phyloP scores from a whole-genome alignment of 2,329 filamentous ascomycete genomes.

The Phialocephala subalpina region DNA sequence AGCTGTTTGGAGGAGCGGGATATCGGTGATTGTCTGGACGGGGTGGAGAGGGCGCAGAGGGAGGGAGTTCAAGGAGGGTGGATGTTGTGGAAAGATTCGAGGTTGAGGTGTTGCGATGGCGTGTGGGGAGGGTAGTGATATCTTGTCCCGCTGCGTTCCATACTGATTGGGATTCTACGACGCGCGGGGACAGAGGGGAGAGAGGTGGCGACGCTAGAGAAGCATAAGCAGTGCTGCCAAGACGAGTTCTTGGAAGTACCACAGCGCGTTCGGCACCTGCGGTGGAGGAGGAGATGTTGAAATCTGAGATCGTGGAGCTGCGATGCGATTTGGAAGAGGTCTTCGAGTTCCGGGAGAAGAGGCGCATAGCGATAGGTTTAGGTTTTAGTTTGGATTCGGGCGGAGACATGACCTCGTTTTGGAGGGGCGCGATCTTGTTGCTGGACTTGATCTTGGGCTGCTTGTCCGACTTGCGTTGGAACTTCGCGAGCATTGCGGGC shows the following conservation, averaged over 20 bases:
- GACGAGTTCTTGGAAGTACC: neutral
- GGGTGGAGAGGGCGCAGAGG: neutral
- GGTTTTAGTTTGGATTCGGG: neutral
- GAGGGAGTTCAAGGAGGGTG: neutral
- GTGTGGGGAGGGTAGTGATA: neutral
- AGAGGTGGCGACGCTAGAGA: neutral
- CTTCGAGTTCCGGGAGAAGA: neutral
- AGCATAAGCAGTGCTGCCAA: neutral
- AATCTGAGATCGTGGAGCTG: neutral
- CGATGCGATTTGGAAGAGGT: neutral
- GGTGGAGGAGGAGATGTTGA: neutral
- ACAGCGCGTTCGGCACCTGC: neutral
- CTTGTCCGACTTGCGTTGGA: neutral
- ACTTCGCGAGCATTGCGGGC: neutral
- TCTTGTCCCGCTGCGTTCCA: slow-evolving; percentile 8
- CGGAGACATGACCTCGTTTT: neutral
- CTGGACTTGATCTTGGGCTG: neutral
- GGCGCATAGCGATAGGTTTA: neutral
- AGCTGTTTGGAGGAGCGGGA: neutral
- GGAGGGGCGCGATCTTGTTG: neutral
- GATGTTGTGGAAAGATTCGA: slow-evolving; percentile 5
- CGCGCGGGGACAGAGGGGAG: neutral
- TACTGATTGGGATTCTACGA: neutral
- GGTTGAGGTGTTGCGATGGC: neutral
- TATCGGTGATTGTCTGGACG: neutral